These are phyloP conservation scores for Fusarium begoniae DNA, from an alignment of 2,329 filamentous ascomycete genomes.

Conservation along the genomic window DNA sequence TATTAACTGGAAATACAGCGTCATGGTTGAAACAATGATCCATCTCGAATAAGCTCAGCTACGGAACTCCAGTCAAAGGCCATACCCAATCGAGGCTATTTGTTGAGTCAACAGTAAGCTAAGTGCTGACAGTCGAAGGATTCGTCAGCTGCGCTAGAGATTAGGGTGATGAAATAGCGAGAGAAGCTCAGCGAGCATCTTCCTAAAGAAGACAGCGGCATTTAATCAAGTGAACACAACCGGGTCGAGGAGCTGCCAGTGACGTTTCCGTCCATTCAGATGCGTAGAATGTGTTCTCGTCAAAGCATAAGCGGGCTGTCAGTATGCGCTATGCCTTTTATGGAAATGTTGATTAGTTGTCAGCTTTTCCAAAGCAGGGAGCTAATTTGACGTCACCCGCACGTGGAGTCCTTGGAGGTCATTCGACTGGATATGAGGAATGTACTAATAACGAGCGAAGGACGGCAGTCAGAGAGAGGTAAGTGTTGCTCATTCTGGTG, in stretches of 20 bases:
- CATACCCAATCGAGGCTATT: neutral
- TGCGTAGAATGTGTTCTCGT: too few species aligned
- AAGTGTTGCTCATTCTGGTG: neutral
- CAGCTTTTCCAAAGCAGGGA: neutral
- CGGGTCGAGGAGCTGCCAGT: neutral
- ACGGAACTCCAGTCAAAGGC: neutral
- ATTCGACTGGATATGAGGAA: neutral
- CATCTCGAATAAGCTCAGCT: neutral
- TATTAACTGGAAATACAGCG: neutral
- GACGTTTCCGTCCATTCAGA: neutral
- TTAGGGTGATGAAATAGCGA: too few species aligned
- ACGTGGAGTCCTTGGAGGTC: rapidly evolving
- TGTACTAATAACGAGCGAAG: neutral
- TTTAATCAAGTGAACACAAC: rapidly evolving
- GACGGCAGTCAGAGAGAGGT: too few species aligned
- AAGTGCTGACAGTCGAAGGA: neutral
- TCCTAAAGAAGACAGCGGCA: neutral
- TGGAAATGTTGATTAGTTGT: neutral
- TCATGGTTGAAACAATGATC: neutral
- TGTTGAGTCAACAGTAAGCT: neutral
- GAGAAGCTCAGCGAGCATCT: neutral
- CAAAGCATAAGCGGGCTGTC: neutral
- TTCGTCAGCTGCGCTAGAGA: neutral
- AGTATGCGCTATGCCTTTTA: neutral
- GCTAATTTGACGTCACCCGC: neutral